phyloP scores from a whole-genome alignment of 2,329 filamentous ascomycete species.

The Grosmannia huntii region DNA sequence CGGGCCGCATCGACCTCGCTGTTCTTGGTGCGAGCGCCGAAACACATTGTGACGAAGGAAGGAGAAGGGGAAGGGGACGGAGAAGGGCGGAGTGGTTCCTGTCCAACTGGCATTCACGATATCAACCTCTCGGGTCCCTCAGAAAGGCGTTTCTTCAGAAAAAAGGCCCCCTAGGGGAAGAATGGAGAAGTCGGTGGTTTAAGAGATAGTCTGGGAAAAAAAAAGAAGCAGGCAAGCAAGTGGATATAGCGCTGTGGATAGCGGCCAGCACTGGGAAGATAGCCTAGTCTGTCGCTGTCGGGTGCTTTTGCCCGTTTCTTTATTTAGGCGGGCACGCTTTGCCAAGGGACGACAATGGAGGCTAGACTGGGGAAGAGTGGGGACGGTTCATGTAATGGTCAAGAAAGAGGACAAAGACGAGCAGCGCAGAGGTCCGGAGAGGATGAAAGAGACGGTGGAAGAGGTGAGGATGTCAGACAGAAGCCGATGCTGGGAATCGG shows the following conservation, averaged over 20 bases:
- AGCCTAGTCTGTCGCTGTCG: not conserved
- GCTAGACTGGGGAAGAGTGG: not conserved
- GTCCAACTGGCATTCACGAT: no score
- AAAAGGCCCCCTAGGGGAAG: no score
- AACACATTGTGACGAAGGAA: slow-evolving; percentile 43
- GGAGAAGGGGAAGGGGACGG: not conserved
- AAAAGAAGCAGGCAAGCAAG: not conserved
- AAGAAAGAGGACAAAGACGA: not conserved
- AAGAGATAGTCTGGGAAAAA: not conserved
- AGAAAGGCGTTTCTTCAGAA: no score
- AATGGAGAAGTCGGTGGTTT: not conserved
- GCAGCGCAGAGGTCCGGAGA: not conserved
- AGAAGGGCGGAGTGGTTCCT: no score
- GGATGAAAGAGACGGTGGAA: not conserved
- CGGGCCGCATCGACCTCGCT: slow-evolving; percentile 37
- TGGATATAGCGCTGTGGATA: not conserved
- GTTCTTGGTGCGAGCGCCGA: slow-evolving; percentile 41
- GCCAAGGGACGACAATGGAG: not conserved
- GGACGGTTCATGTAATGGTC: not conserved
- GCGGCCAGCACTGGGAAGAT: not conserved
- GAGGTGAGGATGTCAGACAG: no score
- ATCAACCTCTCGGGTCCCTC: no score
- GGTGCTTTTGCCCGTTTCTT: not conserved
- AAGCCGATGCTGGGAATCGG: no score
- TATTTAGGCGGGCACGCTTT: not conserved